These are phyloP conservation scores for Penicillium arizonense DNA, from an alignment of 495 filamentous ascomycete genomes.

Conservation along the genomic window DNA sequence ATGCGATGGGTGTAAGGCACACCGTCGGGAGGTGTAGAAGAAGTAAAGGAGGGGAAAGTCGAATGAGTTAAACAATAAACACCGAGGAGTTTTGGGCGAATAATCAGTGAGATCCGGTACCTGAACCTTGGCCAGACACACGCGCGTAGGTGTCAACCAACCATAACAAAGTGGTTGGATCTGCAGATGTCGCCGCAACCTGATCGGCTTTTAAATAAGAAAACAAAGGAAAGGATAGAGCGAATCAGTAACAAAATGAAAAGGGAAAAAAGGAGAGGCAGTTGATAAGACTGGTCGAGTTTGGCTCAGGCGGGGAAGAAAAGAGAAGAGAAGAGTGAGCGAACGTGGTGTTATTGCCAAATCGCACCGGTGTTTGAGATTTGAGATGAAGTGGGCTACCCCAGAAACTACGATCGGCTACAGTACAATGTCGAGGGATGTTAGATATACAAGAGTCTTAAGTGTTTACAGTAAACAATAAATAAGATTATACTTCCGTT, in stretches of 20 bases:
- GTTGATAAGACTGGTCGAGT: conserved; percentile 12
- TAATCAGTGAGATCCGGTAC: conserved; percentile 14
- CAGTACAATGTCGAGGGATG: background rate
- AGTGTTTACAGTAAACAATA: background rate
- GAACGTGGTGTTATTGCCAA: conserved; percentile 20
- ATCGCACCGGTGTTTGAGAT: conserved; percentile 21
- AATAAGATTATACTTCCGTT: conserved; percentile 6
- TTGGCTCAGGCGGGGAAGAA: conserved; percentile 25
- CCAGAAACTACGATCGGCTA: background rate
- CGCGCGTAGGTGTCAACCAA: conserved; percentile 22
- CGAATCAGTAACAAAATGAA: conserved; percentile 11
- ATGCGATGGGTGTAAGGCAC: conserved; percentile 8
- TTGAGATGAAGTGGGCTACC: background rate
- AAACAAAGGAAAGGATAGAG: conserved; percentile 11
- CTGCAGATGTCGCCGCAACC: conserved; percentile 13
- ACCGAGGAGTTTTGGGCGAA: conserved; percentile 18
- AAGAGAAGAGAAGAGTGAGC: conserved; percentile 18
- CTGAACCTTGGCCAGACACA: conserved; percentile 13
- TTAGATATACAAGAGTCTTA: no score
- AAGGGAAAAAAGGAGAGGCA: conserved; percentile 1
- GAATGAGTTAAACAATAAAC: conserved; percentile 16
- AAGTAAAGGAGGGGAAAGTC: conserved; percentile 8
- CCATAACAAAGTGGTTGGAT: conserved; percentile 21
- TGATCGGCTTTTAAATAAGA: conserved; percentile 10
- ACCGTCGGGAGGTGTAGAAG: conserved; percentile 17